A percentile compares a stretch with the other conserved stretches of the same genome.
These are phyloP conservation scores for Chrysoporthe austroafricana DNA, from an alignment of 2,329 filamentous ascomycete species.

Conservation along the genomic window DNA sequence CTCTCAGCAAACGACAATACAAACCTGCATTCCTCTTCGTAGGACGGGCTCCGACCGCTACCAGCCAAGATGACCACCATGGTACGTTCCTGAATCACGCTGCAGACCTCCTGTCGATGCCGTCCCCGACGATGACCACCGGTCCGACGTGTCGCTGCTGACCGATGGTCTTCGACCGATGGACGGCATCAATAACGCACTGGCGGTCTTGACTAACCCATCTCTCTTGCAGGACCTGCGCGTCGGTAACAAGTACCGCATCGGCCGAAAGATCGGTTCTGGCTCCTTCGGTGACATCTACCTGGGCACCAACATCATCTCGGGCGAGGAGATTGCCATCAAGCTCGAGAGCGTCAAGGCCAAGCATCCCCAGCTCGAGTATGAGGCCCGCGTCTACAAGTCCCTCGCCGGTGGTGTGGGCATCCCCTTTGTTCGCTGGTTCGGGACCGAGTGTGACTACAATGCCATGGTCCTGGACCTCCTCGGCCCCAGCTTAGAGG, in stretches of 20 bases:
- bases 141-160: not conserved
- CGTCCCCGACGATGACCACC: not conserved
- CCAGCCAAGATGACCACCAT: constrained; percentile 54
- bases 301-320: constrained; percentile 99
- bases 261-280: constrained; percentile 98
- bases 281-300: constrained; percentile 99
- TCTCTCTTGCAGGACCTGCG: constrained; percentile 76
- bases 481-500: constrained; percentile 91
- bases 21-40: constrained; percentile 25
- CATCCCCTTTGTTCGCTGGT: constrained; percentile 99
- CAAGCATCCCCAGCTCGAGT: constrained; percentile 98
- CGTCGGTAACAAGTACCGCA: constrained; percentile 99
- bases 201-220: constrained; percentile 18
- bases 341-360: constrained; percentile 99
- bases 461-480: constrained; percentile 99
- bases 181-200: not conserved
- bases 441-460: constrained; percentile 99
- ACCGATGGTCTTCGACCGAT: not conserved
- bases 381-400: constrained; percentile 93
- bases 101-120: not conserved
- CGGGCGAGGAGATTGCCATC: constrained; percentile 98
- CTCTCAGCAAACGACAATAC: constrained; percentile 18
- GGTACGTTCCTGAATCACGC: constrained; percentile 42
- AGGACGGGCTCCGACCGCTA: constrained; percentile 27
- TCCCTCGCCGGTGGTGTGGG: constrained; percentile 93